Base-by-base conservation (phyloP, 148 eudicot genomes). In the Cornus florida region DNA sequence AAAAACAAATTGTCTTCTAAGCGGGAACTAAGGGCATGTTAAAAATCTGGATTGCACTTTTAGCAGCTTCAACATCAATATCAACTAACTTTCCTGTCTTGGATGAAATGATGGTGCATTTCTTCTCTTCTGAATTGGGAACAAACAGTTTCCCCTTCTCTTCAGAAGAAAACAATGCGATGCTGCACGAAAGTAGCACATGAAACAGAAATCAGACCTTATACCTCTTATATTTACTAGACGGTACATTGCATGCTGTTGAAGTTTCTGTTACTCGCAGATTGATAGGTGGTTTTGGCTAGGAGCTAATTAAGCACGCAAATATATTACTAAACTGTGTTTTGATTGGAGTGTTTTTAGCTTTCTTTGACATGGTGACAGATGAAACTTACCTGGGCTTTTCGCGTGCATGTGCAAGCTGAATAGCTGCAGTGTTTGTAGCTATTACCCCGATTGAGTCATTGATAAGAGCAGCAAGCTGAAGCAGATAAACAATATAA, bases 391-490 rank as follows among this genome's bases (percentile, higher is more conserved):
- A 91, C 98, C 97, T 80, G 60, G 97, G 92, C 75, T 90, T 95
- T 73, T 86, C 88, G 39, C 97, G 94, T 12, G 92, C 94, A 35
- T 82, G 78, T 7, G 98, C 95, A 17, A 95, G 89, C 76, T 90
- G 98, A 75, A 95, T 79, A 20, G 98, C 98, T 64, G 94, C 97
- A 70, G 98, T 95, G 82, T 95, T 95, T 53, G 98, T 95, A 59
- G 93, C 88, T 75, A 95, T 91, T 33, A 95, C 94, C 31, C 98
- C 98, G 22, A 82, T 86, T 0, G 98, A 95, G 85, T 93, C 98
- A 75, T 95, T 93, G 50, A 95, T 88, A 74, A 95, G 86, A 71
- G 98, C 96, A 69, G 97, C 97, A 77, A 93, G 83, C 98, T 95
- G 84, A 74, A 81, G 43, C 73, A 78, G 53, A 64, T 39, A 65